phyloP scores from a whole-genome alignment of 2,329 filamentous ascomycete genomes.

The Colletotrichum trifolii region DNA sequence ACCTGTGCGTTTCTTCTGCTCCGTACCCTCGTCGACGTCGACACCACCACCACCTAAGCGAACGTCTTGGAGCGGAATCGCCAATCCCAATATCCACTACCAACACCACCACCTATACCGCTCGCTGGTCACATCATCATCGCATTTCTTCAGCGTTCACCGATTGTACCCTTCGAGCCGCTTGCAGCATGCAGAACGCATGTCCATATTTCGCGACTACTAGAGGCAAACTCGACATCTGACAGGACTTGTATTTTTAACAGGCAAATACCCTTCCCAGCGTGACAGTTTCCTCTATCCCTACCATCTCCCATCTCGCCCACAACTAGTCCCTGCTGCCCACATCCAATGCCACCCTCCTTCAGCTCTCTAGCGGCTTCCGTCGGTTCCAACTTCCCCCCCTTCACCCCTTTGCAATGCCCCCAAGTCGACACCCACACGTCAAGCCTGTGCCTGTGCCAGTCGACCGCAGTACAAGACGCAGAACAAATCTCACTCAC shows the following conservation, averaged over 20 bases:
- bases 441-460: conserved; percentile 1
- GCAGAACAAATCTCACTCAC: conserved; percentile 17
- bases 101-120: neutral
- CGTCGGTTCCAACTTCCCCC: conserved; percentile 17
- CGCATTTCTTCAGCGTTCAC: conserved; percentile 16
- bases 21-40: neutral
- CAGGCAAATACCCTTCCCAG: conserved; percentile 2
- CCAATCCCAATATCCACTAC: neutral
- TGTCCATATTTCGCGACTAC: neutral
- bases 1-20: conserved; percentile 15
- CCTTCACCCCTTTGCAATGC: neutral
- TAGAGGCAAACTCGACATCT: conserved; percentile 2
- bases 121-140: conserved; percentile 4
- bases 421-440: conserved; percentile 1
- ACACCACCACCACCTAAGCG: conserved; percentile 15
- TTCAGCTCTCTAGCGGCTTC: conserved; percentile 3
- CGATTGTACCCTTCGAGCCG: conserved; percentile 11
- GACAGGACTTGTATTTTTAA: neutral
- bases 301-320: neutral
- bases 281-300: conserved; percentile 33
- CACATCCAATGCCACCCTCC: neutral
- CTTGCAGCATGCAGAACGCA: conserved; percentile 21
- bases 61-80: neutral
- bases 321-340: neutral
- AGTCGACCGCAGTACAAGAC: neutral